These are phyloP conservation scores for Capsicum pubescens DNA, from an alignment of 257 asterid genomes.

Conservation along the genomic window DNA sequence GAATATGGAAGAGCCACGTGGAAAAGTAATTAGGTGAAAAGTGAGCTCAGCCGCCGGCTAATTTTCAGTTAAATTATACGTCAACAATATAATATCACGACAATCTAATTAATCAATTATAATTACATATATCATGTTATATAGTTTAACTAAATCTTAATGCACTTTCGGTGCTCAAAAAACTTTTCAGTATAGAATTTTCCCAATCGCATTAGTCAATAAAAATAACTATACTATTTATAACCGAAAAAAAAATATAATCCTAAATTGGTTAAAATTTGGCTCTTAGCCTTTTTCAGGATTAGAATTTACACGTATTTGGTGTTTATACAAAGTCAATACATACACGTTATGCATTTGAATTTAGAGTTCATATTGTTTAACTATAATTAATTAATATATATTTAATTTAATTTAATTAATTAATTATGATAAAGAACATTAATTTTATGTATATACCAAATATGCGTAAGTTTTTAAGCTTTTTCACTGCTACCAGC, in stretches of 20 bases:
- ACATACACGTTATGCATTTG: too few species aligned
- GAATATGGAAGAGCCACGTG: background rate
- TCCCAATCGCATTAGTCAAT: too few species aligned
- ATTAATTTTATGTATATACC: too few species aligned
- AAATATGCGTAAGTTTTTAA: too few species aligned
- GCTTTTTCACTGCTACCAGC: too few species aligned
- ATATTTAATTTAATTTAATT: too few species aligned
- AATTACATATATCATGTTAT: background rate
- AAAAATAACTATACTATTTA: too few species aligned
- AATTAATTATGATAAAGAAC: too few species aligned
- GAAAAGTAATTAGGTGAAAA: conserved; percentile 10
- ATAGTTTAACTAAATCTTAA: background rate
- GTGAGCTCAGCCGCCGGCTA: conserved; percentile 22
- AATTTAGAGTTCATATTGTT: too few species aligned
- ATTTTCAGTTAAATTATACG: background rate
- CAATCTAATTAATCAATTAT: background rate
- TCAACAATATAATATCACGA: background rate
- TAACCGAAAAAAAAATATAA: background rate
- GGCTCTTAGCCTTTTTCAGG: background rate
- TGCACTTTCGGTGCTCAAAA: background rate
- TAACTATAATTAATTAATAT: too few species aligned
- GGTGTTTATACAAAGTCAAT: too few species aligned
- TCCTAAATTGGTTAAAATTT: background rate
- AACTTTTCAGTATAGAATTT: background rate
- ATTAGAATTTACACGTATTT: too few species aligned